Conservation (phyloP, 306 rosid genomes). For the Dalbergia cochinchinensis region DNA sequence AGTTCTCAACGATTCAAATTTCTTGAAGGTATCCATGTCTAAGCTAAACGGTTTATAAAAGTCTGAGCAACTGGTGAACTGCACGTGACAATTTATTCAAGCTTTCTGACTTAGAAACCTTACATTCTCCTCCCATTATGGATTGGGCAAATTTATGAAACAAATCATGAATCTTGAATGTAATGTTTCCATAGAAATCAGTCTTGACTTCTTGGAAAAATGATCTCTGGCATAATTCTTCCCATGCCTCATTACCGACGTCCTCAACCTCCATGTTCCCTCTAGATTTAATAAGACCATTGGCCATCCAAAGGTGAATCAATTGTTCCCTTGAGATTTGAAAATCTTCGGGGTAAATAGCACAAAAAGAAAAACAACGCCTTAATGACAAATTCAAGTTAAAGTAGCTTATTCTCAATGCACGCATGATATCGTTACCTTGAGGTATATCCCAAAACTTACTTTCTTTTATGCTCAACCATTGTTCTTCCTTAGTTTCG, state of each 20-base stretch:
- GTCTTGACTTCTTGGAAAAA: conserved; percentile 37
- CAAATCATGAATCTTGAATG: not conserved
- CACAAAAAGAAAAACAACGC: conserved; percentile 34
- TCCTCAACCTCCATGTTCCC: conserved; percentile 18
- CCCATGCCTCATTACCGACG: conserved; percentile 32
- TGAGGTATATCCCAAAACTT: not conserved
- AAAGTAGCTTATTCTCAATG: conserved; percentile 23
- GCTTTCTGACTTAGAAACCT: not conserved
- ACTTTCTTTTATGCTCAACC: conserved; percentile 33
- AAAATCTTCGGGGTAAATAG: conserved; percentile 14
- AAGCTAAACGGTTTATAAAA: fast-evolving
- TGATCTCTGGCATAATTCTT: conserved; percentile 41
- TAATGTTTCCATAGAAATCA: not conserved
- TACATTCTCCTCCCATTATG: not conserved
- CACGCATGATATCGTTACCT: not conserved
- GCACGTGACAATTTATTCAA: not conserved
- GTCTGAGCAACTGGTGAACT: not conserved
- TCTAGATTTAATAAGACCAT: conserved; percentile 29
- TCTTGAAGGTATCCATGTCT: conserved; percentile 6
- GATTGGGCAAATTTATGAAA: conserved; percentile 48
- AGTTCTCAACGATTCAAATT: conserved; percentile 32
- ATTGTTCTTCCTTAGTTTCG: conserved; percentile 4
- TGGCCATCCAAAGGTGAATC: conserved; percentile 37
- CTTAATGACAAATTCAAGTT: conserved; percentile 19
- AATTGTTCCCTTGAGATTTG: not conserved